These are phyloP conservation scores for Podaxis sp. DNA, from an alignment of 768 basidiomycete genomes.

Conservation along the genomic window DNA sequence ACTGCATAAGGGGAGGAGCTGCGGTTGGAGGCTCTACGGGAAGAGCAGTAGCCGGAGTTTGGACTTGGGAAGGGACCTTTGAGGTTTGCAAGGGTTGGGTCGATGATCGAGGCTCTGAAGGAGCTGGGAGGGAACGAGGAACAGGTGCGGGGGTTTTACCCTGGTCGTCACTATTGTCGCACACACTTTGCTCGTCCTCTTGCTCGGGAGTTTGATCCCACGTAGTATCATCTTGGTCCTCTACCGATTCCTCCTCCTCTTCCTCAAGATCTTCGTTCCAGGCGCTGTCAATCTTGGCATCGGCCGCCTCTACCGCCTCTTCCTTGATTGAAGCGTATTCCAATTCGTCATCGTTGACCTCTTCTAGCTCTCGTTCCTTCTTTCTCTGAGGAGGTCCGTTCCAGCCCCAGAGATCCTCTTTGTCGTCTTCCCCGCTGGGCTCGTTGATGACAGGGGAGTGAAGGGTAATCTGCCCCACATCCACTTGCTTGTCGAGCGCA, in stretches of 20 bases:
- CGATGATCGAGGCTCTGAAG: not conserved
- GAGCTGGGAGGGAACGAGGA: not conserved
- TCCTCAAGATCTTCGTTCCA: not conserved
- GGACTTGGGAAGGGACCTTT: not conserved
- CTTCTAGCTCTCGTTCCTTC: not conserved
- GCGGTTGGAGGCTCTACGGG: not conserved
- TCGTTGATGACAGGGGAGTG: not conserved
- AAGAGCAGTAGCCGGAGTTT: not conserved
- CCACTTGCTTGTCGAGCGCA: not conserved
- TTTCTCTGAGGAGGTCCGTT: not conserved
- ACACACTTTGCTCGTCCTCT: not conserved
- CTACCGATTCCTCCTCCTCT: not conserved
- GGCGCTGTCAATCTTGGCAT: not conserved
- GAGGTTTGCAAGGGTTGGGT: not conserved
- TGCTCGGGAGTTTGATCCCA: not conserved
- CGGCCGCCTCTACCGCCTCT: not conserved
- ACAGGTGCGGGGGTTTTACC: not conserved
- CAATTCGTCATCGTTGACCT: not conserved
- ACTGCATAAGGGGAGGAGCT: not conserved
- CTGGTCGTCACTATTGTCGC: not conserved
- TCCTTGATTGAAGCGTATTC: not conserved
- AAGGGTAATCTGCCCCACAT: not conserved
- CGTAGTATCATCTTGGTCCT: not conserved
- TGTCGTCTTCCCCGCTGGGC: not conserved
- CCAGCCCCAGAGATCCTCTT: slow-evolving; percentile 6